phyloP scores from a whole-genome alignment of 768 basidiomycete genomes.

The Termitomyces bulborhizus region DNA sequence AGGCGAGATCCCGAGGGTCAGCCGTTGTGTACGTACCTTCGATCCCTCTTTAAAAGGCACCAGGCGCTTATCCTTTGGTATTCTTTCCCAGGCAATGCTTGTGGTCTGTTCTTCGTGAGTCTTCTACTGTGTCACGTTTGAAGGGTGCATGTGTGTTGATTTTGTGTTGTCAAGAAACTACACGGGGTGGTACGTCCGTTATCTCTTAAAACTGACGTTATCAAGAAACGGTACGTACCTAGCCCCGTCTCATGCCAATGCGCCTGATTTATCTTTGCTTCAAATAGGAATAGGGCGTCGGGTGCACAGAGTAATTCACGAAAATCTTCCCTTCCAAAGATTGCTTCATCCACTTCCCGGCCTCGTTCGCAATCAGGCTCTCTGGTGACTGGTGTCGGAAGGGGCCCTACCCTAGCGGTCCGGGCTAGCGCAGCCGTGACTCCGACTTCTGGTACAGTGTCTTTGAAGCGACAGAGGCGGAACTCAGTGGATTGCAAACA shows the following conservation, averaged over 20 bases:
- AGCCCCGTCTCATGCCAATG: slow-evolving; percentile 5
- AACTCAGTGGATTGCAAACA: slow-evolving; percentile 51
- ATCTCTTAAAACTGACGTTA: slow-evolving; percentile 94
- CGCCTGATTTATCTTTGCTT: not conserved
- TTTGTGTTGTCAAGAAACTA: slow-evolving; percentile 59
- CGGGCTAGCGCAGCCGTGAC: slow-evolving; percentile 22
- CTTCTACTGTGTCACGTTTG: not conserved
- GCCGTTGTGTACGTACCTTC: slow-evolving; percentile 64
- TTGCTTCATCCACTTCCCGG: slow-evolving; percentile 67
- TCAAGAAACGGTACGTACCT: slow-evolving; percentile 79
- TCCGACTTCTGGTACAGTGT: slow-evolving; percentile 26
- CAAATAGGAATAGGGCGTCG: slow-evolving; percentile 69
- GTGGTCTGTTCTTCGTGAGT: slow-evolving; percentile 89
- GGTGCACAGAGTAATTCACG: slow-evolving; percentile 64
- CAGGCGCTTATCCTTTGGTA: slow-evolving; percentile 13
- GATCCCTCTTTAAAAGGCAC: not conserved
- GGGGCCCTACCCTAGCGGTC: slow-evolving; percentile 13
- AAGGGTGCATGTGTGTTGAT: slow-evolving; percentile 3
- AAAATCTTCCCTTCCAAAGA: slow-evolving; percentile 64
- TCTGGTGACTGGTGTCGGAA: slow-evolving; percentile 38
- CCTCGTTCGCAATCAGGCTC: slow-evolving; percentile 70
- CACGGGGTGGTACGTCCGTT: slow-evolving; percentile 93
- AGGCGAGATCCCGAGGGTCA: slow-evolving; percentile 90
- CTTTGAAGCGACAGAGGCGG: slow-evolving; percentile 80
- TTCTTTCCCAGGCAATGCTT: slow-evolving; percentile 64